Percentiles rank a stretch among this genome's conserved stretches.
phyloP scores from a whole-genome alignment of 2,329 filamentous ascomycete species.

The Ambrosiella beaveri region DNA sequence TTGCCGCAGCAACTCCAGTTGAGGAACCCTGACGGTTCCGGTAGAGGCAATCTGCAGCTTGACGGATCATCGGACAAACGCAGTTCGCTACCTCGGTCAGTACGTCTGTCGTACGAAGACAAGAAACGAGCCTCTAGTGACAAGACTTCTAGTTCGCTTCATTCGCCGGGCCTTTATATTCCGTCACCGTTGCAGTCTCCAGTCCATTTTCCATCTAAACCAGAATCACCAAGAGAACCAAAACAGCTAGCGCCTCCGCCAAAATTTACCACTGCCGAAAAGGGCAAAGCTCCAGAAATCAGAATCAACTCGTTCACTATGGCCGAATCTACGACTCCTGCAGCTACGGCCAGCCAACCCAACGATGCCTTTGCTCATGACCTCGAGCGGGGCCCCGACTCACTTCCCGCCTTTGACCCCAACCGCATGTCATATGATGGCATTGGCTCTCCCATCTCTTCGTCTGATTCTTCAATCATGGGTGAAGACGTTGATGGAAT shows the following conservation, averaged over 20 bases:
- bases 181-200: neutral
- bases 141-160: neutral
- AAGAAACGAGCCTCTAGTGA: slow-evolving; percentile 17
- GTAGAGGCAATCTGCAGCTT: slow-evolving; percentile 33
- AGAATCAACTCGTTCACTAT: slow-evolving; percentile 11
- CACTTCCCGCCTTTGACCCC: slow-evolving; percentile 17
- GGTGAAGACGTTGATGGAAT: slow-evolving; percentile 47
- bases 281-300: slow-evolving; percentile 27
- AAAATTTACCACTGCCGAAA: slow-evolving; percentile 10
- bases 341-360: slow-evolving; percentile 18
- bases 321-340: slow-evolving; percentile 19
- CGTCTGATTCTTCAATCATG: slow-evolving; percentile 42
- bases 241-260: slow-evolving; percentile 16
- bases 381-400: slow-evolving; percentile 36
- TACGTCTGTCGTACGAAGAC: slow-evolving; percentile 37
- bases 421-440: slow-evolving; percentile 32
- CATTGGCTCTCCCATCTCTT: slow-evolving; percentile 32
- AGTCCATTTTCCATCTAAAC: neutral
- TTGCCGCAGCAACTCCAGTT: slow-evolving; percentile 33
- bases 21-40: slow-evolving; percentile 21
- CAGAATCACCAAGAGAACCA: neutral
- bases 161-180: neutral
- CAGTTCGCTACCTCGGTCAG: slow-evolving; percentile 35
- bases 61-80: slow-evolving; percentile 29
- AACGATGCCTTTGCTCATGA: slow-evolving; percentile 29